These are phyloP conservation scores for Poa pratensis DNA, from an alignment of 176 grass and related monocot species.

Conservation along the genomic window DNA sequence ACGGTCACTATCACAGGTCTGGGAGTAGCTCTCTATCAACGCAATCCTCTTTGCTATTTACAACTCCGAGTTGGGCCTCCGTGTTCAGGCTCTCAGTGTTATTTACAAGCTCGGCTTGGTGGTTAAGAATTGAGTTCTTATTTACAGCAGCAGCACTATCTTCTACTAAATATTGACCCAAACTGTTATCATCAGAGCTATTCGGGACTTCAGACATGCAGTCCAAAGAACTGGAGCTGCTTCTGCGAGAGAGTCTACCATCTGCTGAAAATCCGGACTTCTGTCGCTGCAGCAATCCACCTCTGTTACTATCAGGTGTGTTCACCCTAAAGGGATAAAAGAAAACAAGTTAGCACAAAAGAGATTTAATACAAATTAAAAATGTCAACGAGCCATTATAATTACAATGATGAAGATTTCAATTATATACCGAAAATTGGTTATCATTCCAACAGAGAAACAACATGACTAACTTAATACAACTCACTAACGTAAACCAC, in stretches of 20 bases:
- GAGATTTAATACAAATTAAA: conserved; percentile 25
- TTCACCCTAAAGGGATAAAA: conserved; percentile 47
- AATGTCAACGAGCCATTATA: not conserved
- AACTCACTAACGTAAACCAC: not conserved
- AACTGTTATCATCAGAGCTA: conserved; percentile 51
- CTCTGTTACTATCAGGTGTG: conserved; percentile 44
- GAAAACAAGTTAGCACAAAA: conserved; percentile 22
- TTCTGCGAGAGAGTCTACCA: conserved; percentile 60
- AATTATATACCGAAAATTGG: not conserved
- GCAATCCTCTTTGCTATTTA: conserved; percentile 68
- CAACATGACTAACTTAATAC: not conserved
- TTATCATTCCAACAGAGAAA: conserved; percentile 9
- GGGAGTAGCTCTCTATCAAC: conserved; percentile 64
- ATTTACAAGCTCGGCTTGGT: conserved; percentile 66
- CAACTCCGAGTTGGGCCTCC: conserved; percentile 76
- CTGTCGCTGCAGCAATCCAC: conserved; percentile 47
- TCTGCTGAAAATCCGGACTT: conserved; percentile 66
- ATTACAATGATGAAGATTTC: not conserved
- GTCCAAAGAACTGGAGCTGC: conserved; percentile 82
- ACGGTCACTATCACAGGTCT: conserved; percentile 49
- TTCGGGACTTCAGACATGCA: conserved; percentile 66
- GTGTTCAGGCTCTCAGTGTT: conserved; percentile 64
- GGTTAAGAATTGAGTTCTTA: conserved; percentile 63
- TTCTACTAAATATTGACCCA: conserved; percentile 47
- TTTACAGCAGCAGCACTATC: conserved; percentile 68